phyloP scores from a whole-genome alignment of 2,329 filamentous ascomycete species.

The Neofusicoccum cordaticola region DNA sequence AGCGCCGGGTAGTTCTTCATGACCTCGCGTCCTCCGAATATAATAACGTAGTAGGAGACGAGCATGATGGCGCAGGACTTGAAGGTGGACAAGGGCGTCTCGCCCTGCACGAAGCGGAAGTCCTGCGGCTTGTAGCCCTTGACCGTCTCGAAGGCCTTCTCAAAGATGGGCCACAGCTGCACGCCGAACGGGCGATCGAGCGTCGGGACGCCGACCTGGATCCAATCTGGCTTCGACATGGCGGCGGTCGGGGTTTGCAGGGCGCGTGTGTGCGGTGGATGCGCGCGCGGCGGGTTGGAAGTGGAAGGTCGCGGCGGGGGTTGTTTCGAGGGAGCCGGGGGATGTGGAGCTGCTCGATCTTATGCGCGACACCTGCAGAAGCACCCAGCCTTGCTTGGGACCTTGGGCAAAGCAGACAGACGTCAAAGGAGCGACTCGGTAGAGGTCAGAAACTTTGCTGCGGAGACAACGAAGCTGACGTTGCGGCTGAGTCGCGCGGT shows the following conservation, averaged over 20 bases:
- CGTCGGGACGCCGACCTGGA: slow-evolving; percentile 62
- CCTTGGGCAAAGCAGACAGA: background rate
- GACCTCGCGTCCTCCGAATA: slow-evolving; percentile 86
- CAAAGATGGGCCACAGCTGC: slow-evolving; percentile 90
- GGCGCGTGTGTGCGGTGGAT: slow-evolving; percentile 9
- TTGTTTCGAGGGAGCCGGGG: background rate
- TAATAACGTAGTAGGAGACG: slow-evolving; percentile 84
- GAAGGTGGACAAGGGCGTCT: slow-evolving; percentile 87
- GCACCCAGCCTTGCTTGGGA: slow-evolving; percentile 1
- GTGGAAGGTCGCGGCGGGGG: slow-evolving; percentile 1
- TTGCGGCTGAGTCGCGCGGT: slow-evolving; percentile 15
- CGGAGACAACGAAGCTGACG: slow-evolving; percentile 3
- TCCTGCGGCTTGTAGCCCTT: slow-evolving; percentile 81
- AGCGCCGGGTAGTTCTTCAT: slow-evolving; percentile 86
- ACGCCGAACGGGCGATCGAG: slow-evolving; percentile 91
- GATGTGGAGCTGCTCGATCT: background rate
- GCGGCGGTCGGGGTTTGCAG: slow-evolving; percentile 24
- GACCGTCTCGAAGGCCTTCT: slow-evolving; percentile 73
- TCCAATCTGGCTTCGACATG: slow-evolving; percentile 55
- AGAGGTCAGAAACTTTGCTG: slow-evolving; percentile 8
- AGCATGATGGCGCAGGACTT: slow-evolving; percentile 78
- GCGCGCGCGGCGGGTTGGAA: slow-evolving; percentile 5
- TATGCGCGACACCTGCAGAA: slow-evolving; percentile 8
- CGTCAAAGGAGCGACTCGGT: slow-evolving; percentile 8
- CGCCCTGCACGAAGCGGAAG: slow-evolving; percentile 77